Conservation (phyloP, 1,284 basidiomycete species). For the Rhodotorula sp. region DNA sequence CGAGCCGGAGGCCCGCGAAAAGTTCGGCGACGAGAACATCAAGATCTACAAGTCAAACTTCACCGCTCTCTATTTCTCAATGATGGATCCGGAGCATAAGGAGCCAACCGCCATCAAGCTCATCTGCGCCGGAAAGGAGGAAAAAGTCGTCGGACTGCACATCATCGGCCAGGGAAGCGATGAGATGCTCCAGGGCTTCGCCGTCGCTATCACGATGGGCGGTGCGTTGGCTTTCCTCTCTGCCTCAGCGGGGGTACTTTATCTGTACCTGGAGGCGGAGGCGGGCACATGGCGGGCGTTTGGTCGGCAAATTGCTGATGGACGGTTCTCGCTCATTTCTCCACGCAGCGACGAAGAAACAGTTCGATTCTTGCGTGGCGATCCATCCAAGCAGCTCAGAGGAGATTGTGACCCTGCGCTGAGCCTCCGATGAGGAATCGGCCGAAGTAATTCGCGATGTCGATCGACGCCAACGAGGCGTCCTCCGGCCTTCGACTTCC, state of each 20-base stretch:
- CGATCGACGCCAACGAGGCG: too few species aligned
- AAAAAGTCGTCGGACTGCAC: conserved; percentile 92
- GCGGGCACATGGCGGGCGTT: too few species aligned
- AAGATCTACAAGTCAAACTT: conserved; percentile 74
- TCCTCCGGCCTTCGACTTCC: too few species aligned
- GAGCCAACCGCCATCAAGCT: conserved; percentile 93
- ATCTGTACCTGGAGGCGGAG: background rate
- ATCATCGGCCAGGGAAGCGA: conserved; percentile 87
- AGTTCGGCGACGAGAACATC: conserved; percentile 78
- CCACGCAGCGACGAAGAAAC: conserved; percentile 64
- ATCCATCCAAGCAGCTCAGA: too few species aligned
- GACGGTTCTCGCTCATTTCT: too few species aligned
- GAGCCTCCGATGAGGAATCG: too few species aligned
- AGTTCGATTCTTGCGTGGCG: background rate
- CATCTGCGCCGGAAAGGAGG: conserved; percentile 77
- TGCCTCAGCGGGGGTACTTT: background rate
- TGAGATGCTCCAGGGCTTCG: conserved; percentile 91
- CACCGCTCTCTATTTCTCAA: conserved; percentile 49
- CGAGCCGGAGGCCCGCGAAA: conserved; percentile 80
- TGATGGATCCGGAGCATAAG: conserved; percentile 79
- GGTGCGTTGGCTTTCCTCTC: conserved; percentile 54
- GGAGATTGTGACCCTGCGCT: too few species aligned
- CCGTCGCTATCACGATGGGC: conserved; percentile 93
- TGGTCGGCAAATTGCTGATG: background rate
- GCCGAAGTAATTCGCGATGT: too few species aligned